Percentiles rank a stretch among this genome's conserved stretches.
These are phyloP conservation scores for Cornus controversa DNA, from an alignment of 148 eudicot species.

Conservation along the genomic window DNA sequence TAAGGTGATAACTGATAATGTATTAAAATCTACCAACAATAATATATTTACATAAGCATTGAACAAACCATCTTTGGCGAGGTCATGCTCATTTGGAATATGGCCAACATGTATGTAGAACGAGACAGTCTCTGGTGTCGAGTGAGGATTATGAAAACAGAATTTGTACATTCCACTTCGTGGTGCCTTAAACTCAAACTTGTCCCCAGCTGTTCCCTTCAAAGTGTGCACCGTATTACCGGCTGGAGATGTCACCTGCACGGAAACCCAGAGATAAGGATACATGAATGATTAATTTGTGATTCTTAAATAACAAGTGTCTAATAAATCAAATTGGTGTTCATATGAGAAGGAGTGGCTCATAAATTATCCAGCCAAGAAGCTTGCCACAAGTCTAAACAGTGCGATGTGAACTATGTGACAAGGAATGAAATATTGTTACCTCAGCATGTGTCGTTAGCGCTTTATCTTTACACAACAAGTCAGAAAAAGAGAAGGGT, in stretches of 20 bases:
- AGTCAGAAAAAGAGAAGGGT: neutral
- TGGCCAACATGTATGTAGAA: conserved; percentile 95
- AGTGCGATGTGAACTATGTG: neutral
- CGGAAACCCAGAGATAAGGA: conserved; percentile 1
- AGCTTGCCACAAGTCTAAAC: neutral
- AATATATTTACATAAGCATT: neutral
- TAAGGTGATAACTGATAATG: neutral
- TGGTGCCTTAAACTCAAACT: conserved; percentile 89
- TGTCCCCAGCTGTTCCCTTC: conserved; percentile 87
- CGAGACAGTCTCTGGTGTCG: conserved; percentile 85
- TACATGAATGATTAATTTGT: neutral
- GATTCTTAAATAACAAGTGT: neutral
- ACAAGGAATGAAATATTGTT: too few relatives aligned
- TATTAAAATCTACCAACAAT: neutral
- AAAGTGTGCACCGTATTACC: conserved; percentile 61
- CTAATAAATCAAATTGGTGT: neutral
- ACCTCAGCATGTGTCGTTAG: too few relatives aligned
- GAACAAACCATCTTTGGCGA: conserved; percentile 93
- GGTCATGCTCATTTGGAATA: conserved; percentile 80
- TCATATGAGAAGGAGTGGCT: neutral
- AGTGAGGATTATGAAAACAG: conserved; percentile 84
- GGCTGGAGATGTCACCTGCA: conserved; percentile 79
- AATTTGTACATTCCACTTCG: conserved; percentile 87
- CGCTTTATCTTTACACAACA: neutral
- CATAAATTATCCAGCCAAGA: neutral